Base-by-base conservation (phyloP, 257 asterid genomes). In the Striga asiatica region DNA sequence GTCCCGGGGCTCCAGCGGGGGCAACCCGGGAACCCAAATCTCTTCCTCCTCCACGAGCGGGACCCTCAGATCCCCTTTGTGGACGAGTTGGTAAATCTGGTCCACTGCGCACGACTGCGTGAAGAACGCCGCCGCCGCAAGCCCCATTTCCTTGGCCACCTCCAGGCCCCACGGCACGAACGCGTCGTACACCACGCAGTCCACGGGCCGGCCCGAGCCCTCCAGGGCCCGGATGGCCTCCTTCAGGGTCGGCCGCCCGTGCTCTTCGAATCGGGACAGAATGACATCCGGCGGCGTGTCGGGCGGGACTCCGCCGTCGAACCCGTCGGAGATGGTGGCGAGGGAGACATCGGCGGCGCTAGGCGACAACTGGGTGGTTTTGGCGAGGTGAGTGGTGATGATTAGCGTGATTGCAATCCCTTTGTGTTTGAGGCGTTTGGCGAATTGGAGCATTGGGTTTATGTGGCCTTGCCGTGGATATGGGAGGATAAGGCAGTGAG, bases 391-490 rank as follows among this genome's bases (percentile, higher is more conserved):
- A 43, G 51, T 64, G 5, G 81, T 68, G 1, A 66, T 5, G 5
- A 62, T 41, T 9, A 74, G 37, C 2, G 78, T 71, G 64, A 68
- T 48, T 8, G 14, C 4, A 38, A 74, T 20, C 4, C 57, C 54
- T 18, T 65, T 71, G 5, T 49, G 71, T 66, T 39, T 54, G 0
- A 74, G 6, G 32, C 84, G 81, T 58, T 74, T 74, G 51, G 83
- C 62, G 43, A 77, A 77, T 61, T 77, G 80, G 37, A 74, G 78
- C 78, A 77, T 71, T 1, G 83, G 80, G 41, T 77, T 77, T 27
- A 74, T 71, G 78, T 77, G 83, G 69, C 83, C 80, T 55, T 70
- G 80, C 50, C 65, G 0, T 29, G 83, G 78, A 47, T 1, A 73
- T 19, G 80, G 78, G 16, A 76, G 8, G 61, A 76, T 56, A 7